Base-by-base conservation (phyloP, 345 rosid genomes). In the Barbarea vulgaris region DNA sequence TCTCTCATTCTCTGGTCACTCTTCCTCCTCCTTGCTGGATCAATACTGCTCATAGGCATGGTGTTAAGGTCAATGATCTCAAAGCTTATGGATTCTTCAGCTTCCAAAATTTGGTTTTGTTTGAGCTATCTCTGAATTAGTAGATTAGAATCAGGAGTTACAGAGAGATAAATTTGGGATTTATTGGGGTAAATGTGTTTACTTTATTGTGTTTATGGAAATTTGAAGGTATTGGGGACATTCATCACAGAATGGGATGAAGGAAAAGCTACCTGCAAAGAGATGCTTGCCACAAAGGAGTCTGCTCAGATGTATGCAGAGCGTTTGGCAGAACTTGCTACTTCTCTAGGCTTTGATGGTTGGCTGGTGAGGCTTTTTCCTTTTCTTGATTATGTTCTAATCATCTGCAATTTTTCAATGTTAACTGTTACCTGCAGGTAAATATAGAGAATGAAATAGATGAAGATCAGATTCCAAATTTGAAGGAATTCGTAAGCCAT, bases 1-100 rank as follows among this genome's bases (percentile, higher is more conserved):
- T 93, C 62, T 85, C 98, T 3, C 97, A 93, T 73, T 51, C 69
- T 58, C 70, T 93, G 66, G 90, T 89, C n/a, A 87, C 97, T 17
- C 59, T 93, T 82, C 97, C 97, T 9, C 97, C 98, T 62, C 97
- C 98, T 62, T 85, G 94, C 48, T 93, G 97, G 98, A 88, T 86
- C 17, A 93, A 91, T 63, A 80, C 96, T 67, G 98, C 96, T 81
- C 97, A 91, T 46, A 86, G 81, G 46, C 97, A 91, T 77, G 98
- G 98, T 2, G 94, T 91, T 68, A 87, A 86, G 90, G 98, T 93
- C 55, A 36, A 3, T 18, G 7, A 2, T 19, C 55, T 57, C 24
- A 5, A 57, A 15, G 11, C 19, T 3, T 48, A 7, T 34, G 19
- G 39, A 41, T 69, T 41, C 4, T 44, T 57, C 17, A 56, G 21